Evolutionary conservation across 768 basidiomycete species (phyloP), one percentile per base, ranked within the genome.

Genomic region (Tricholoma saponaceum): DNA sequence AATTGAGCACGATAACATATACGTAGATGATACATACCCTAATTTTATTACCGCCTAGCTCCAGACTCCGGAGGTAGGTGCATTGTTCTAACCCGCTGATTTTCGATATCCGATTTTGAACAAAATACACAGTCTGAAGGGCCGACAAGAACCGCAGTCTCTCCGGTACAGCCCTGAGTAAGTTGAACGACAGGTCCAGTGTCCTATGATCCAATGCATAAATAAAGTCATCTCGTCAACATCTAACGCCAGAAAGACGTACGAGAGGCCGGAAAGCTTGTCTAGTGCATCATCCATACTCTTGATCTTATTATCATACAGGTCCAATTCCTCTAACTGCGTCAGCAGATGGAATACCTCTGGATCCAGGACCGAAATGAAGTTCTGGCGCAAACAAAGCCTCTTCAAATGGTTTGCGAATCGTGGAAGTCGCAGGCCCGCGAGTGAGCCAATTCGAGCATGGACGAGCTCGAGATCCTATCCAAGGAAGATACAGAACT

Each of bases 301-400:
- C 73, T 92, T 95, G 62, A 99, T 70, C 69, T 92, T 88, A 75
- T 99, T 99, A 71, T 99, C 97, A 68, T 98, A 99, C 60, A 98
- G 65, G 73, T 99, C 97, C 57, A 98, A 72, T 61, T 98, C 97
- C 66, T 94, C 90, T 33, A 99, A 73, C 46, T 83, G 78, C 12
- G 68, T 79, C 56, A 98, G 71, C 30, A 79, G 73, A 28, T 76
- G 75, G 64, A 96, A 92, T 9, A 86, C 83, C 14, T 82, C 81
- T 4, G 89, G 83, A 61, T 95, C 85, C 46, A 97, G 79, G 25
- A 74, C 72, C 0, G 86, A 78, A 60, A 98, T 83, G 56, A 82
- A 81, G 70, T 97, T 98, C 73, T 96, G 94, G 35, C 95, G 82
- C 22, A 98, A 78, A 73, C 91, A 95, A 9, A 97, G 76, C 50